A percentile compares a stretch with the other conserved stretches of the same genome.
Conservation (phyloP, 1,284 basidiomycete species). For the Phellopilus nigrolimitatus region DNA sequence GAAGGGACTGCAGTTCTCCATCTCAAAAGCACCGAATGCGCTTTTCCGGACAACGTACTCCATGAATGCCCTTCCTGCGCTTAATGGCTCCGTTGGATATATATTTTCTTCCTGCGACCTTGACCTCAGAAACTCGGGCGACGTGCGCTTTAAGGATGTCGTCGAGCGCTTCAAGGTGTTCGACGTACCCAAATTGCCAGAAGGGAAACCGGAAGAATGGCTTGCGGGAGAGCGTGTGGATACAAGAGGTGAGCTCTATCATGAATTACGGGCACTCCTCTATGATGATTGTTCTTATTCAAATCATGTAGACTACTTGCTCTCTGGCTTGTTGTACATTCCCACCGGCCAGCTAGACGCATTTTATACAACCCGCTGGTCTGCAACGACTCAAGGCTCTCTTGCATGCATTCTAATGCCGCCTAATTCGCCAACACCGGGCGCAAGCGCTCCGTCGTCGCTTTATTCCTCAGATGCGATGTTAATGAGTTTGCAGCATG, state of each 20-base stretch:
- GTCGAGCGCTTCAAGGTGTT: conserved; percentile 81
- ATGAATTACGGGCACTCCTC: conserved; percentile 20
- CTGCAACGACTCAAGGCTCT: conserved; percentile 65
- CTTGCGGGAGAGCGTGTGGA: conserved; percentile 73
- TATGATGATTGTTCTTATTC: conserved; percentile 20
- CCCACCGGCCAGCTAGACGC: conserved; percentile 88
- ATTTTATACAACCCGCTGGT: conserved; percentile 78
- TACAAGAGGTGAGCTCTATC: conserved; percentile 60
- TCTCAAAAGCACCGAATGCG: conserved; percentile 87
- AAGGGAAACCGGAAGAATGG: conserved; percentile 74
- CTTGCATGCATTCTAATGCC: conserved; percentile 54
- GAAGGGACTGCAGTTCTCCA: conserved; percentile 70
- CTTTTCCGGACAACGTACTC: conserved; percentile 90
- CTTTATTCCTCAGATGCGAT: conserved; percentile 57
- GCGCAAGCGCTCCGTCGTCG: conserved; percentile 1
- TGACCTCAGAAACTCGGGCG: conserved; percentile 63
- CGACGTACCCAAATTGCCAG: conserved; percentile 71
- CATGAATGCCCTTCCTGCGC: conserved; percentile 85
- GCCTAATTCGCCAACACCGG: conserved; percentile 10
- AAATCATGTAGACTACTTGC: conserved; percentile 65
- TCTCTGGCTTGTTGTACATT: conserved; percentile 91
- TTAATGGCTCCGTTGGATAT: conserved; percentile 91
- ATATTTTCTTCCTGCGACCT: conserved; percentile 86
- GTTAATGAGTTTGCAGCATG: conserved; percentile 87
- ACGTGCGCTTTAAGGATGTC: conserved; percentile 84